A percentile compares a stretch with the other conserved stretches of the same genome.
Evolutionary conservation across 768 basidiomycete species (phyloP).

Genomic region (Amanita rimosa): DNA sequence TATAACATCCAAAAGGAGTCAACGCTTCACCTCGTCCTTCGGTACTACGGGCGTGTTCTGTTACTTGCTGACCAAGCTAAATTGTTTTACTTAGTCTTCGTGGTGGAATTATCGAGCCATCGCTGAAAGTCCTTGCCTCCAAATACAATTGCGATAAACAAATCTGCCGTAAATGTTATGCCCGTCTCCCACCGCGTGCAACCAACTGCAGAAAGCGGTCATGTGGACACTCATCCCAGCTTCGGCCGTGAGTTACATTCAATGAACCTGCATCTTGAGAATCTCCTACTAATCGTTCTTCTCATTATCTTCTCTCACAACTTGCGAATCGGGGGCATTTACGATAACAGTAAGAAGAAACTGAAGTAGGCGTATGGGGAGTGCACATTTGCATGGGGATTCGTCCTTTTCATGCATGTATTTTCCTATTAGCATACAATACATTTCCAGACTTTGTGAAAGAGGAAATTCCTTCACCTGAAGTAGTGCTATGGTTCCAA

Average conservation of each 20-base stretch:
- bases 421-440: conserved; percentile 1
- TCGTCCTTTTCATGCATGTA: background rate
- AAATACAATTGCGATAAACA: conserved; percentile 99
- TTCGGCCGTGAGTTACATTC: conserved; percentile 67
- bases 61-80: background rate
- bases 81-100: conserved; percentile 56
- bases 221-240: conserved; percentile 85
- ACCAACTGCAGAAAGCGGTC: conserved; percentile 98
- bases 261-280: background rate
- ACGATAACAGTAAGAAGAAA: conserved; percentile 75
- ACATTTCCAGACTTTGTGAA: background rate
- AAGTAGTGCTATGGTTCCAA: background rate
- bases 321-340: too few relatives aligned
- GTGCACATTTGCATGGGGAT: background rate
- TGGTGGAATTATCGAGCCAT: conserved; percentile 99
- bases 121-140: conserved; percentile 90
- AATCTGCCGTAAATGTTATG: conserved; percentile 99
- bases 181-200: conserved; percentile 96
- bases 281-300: background rate
- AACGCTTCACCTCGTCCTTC: conserved; percentile 94
- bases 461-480: background rate
- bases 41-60: conserved; percentile 30
- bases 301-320: too few relatives aligned
- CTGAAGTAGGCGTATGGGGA: conserved; percentile 56
- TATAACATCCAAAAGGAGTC: conserved; percentile 99